Conservation (phyloP, 1,284 basidiomycete species). For the Leccinum variabile region DNA sequence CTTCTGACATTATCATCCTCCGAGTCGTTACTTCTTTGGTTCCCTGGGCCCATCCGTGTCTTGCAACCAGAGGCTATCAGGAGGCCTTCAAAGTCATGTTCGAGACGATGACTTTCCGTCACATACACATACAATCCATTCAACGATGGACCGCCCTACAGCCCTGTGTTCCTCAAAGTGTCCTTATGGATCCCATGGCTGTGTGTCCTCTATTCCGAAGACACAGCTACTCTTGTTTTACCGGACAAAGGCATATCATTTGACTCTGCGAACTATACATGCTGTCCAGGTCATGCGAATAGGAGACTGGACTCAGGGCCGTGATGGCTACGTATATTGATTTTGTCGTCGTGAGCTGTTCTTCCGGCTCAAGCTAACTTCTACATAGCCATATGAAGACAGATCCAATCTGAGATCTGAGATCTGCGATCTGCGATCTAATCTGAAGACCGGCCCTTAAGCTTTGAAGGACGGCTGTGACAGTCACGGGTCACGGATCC, state of each 20-base stretch:
- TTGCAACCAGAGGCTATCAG: conserved; percentile 68
- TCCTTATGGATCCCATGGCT: conserved; percentile 92
- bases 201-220: conserved; percentile 80
- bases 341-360: too few species aligned
- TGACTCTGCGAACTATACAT: conserved; percentile 56
- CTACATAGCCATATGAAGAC: too few species aligned
- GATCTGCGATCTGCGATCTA: too few species aligned
- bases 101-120: conserved; percentile 80
- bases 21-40: conserved; percentile 86
- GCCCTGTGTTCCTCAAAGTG: conserved; percentile 80
- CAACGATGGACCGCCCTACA: conserved; percentile 94
- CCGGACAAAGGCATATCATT: conserved; percentile 53
- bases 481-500: too few species aligned
- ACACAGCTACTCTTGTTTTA: conserved; percentile 80
- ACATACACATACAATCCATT: conserved; percentile 65
- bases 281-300: neutral
- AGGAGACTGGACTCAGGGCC: too few species aligned
- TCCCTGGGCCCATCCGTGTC: conserved; percentile 67
- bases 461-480: too few species aligned
- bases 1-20: too few species aligned
- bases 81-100: conserved; percentile 92
- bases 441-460: too few species aligned
- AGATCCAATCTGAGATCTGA: too few species aligned
- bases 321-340: too few species aligned
- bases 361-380: too few species aligned